Base-by-base conservation (phyloP, 78 protist species). In the Speleostelium caveatum region DNA sequence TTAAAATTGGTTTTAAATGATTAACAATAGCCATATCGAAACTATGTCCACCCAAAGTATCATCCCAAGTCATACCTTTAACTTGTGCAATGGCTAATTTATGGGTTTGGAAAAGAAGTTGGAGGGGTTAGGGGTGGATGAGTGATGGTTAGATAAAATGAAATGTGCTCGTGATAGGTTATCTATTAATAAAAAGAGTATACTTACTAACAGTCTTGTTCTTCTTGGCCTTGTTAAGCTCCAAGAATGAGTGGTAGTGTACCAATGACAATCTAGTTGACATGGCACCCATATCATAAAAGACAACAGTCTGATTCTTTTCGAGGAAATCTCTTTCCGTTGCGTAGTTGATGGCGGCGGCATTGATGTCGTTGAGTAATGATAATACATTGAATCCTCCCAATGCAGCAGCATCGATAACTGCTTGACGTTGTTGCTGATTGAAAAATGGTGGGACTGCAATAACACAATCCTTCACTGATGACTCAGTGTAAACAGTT, bases 211-310 rank as follows among this genome's bases (percentile, higher is more conserved):
- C 69, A 28, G 93, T 56, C 39, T 45, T 41, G 22, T 63, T 68
- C 71, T 69, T 78, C 33, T 71, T 79, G 21, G 58, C 60, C 53
- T 91, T 91, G 6, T 60, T 51, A 45, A 19, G 36, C 38, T 73
- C 85, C 41, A 26, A 10, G 26, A 26, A 36, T 10, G 77, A 66
- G 35, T n/a, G 22, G 28, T 66, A 87, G 53, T 56, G 55, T 21
- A 75, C 86, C 59, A 94, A 65, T 2, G 96, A 75, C 5, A 79
- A 80, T 10, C 35, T 53, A n/a, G 92, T 86, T 24, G 51, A 59
- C 39, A 63, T 55, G 17, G 93, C 79, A 71, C 96, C 96, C 94
- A 95, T 92, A 71, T 95, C 95, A 33, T 79, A 95, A 41, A 95
- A 91, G 78, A 91, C 36, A 1, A 73, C 69, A 3, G 71, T 41